Percentiles rank a stretch among this genome's conserved stretches.
Evolutionary conservation across 345 rosid genomes (phyloP).

Genomic region (Viola odorata): DNA sequence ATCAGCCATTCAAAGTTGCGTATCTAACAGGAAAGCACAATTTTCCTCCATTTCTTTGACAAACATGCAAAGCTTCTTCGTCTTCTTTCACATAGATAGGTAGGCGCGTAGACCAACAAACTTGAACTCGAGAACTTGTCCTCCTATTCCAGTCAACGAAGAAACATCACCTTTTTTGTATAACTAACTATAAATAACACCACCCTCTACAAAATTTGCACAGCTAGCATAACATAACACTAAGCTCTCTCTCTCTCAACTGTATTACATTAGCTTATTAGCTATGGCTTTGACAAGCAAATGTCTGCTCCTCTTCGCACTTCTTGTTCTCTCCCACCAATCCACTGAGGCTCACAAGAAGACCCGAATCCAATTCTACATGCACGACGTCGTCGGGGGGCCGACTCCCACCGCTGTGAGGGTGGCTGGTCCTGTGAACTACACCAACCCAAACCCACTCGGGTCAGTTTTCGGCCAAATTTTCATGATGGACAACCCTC

Average conservation of each 20-base stretch:
- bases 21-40: neutral
- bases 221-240: neutral
- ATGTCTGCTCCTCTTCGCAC: neutral
- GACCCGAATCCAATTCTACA: conserved; percentile 10
- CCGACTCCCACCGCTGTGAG: conserved; percentile 1
- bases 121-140: no score
- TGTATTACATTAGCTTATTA: neutral
- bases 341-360: neutral
- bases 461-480: neutral
- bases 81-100: no score
- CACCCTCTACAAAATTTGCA: neutral
- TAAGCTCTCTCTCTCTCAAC: neutral
- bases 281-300: neutral
- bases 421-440: conserved; percentile 3
- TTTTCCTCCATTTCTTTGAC: neutral
- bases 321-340: neutral
- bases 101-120: no score
- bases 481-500: conserved; percentile 5
- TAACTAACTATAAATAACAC: neutral
- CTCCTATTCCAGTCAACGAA: neutral
- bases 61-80: neutral
- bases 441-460: neutral
- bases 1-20: neutral
- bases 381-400: conserved; percentile 10
- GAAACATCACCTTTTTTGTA: neutral